Evolutionary conservation across 257 asterid species (phyloP).

Genomic region (Echites panduratus): DNA sequence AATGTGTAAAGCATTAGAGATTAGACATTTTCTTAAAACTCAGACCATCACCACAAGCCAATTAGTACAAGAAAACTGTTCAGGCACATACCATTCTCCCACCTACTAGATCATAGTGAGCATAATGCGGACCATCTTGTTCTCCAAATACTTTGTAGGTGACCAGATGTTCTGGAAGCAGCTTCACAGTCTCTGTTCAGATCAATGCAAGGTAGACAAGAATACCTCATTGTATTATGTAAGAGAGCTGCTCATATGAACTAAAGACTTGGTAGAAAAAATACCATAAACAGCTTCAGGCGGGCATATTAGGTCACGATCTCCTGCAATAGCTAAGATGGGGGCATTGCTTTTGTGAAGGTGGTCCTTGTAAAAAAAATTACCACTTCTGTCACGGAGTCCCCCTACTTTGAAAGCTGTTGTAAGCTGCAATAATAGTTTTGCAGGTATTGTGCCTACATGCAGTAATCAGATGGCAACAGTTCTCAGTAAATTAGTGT

Average conservation of each 20-base stretch:
- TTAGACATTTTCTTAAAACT: conserved; percentile 1
- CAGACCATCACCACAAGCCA: not conserved
- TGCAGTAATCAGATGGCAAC: not conserved
- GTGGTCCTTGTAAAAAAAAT: conserved; percentile 73
- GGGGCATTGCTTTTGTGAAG: conserved; percentile 60
- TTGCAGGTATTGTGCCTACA: conserved; percentile 90
- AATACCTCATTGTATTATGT: conserved; percentile 7
- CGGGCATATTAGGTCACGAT: conserved; percentile 90
- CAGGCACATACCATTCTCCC: conserved; percentile 62
- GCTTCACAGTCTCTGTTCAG: conserved; percentile 68
- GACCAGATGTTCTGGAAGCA: conserved; percentile 64
- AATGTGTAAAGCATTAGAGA: conserved; percentile 12
- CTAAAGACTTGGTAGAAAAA: conserved; percentile 9
- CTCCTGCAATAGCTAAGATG: conserved; percentile 88
- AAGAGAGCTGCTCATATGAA: not conserved
- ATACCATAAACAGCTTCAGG: conserved; percentile 89
- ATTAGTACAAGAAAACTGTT: conserved; percentile 1
- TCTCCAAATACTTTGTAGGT: conserved; percentile 78
- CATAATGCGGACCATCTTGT: conserved; percentile 83
- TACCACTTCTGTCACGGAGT: conserved; percentile 73
- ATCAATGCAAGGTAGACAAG: conserved; percentile 12
- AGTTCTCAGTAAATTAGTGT: not conserved
- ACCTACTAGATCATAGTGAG: conserved; percentile 97
- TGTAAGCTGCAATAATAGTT: conserved; percentile 71
- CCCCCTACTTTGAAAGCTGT: conserved; percentile 91